Base-by-base conservation (phyloP, 768 basidiomycete genomes). In the Guyanaporus albipodus region DNA sequence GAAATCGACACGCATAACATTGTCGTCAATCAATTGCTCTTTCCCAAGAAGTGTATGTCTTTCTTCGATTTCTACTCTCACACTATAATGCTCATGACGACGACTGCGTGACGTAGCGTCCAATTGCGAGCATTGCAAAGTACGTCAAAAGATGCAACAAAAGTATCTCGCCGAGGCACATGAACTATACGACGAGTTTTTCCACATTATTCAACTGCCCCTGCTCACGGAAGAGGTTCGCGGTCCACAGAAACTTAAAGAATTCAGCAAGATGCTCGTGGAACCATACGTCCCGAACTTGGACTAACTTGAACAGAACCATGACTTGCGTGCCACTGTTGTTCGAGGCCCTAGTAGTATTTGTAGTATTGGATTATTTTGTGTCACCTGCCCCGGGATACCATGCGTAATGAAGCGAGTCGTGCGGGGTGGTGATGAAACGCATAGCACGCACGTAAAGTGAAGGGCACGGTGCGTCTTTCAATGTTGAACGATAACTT, bases 1-100 rank as follows among this genome's bases (percentile, higher is more conserved):
- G 91, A 92, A 64, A 97, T 97, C 63, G 94, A 98, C 67, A 96
- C 93, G 39, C 96, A 99, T 68, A 94, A 95, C 65, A 98, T 99
- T 60, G 91, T 98, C 46, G 93, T 98, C 45, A 99, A 99, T 63
- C 96, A 99, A 68, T 73, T 99, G 5, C 71, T 99, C 28, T 98
- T 91, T 76, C 95, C 96, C 14, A 91, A 87, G 73, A 74, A 82
- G 62, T 79, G 93, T 92, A 61, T 50, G 85, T 71, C 12, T 4
- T n/a, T 26, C 8, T n/a, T 18, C 18, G 1, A 11, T 0, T 1
- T 10, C 12, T 1, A 23, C 8, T 17, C 17, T 33, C 19, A 40
- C 28, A 17, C 26, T 27, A 24, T 38, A 23, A 34, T 38, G 44
- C 27, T 36, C 17, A 38, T 23, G 19, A 21, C 10, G 0, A 21